Base-by-base conservation (phyloP, 495 filamentous ascomycete genomes). In the Penicillium odoratum region DNA sequence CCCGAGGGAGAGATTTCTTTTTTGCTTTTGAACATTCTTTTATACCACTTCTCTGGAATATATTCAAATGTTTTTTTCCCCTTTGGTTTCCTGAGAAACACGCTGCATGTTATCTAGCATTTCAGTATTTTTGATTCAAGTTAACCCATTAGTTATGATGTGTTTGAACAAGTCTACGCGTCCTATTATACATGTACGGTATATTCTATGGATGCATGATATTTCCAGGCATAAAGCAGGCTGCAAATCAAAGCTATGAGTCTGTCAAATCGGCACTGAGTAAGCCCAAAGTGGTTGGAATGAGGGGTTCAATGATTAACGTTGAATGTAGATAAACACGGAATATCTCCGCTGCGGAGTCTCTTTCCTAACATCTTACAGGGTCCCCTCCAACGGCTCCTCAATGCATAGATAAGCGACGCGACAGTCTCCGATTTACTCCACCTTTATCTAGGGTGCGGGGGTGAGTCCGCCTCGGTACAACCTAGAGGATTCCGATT, bases 1-100 rank as follows among this genome's bases (percentile, higher is more conserved):
- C 77, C 77, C 72, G 77, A 70, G 63, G 67, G 70, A 73, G 70
- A 73, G 70, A 72, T 66, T 63, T 59, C 61, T 69, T 71, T 69
- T 68, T 58, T 10, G 16, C 13, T 16, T 48, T 48, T 48, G 8
- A 0, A 2, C 1, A 6, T 9, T 9, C 28, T 15, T 6, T 3
- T 6, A 31, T n/a, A 31, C 28, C 21, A 29, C 0, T 47, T 40
- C 13, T 5, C 3, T 15, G 38, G 38, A 16, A 2, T 26, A 47
- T 11, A 47, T 47, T 11, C 9, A 47, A 13, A 47, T 10, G 11
- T 21, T 47, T 47, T 28, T 28, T 26, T 13, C 4, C 28, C 4
- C 28, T 47, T 29, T 5, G 21, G 21, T 21, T 21, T 21, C 21
- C 21, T 21, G 21, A 21, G 21, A 21, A 21, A 21, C 21, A 21